Evolutionary conservation across 768 basidiomycete genomes (phyloP), one percentile per base, ranked within the genome.

Genomic region (Lentinula boryana): DNA sequence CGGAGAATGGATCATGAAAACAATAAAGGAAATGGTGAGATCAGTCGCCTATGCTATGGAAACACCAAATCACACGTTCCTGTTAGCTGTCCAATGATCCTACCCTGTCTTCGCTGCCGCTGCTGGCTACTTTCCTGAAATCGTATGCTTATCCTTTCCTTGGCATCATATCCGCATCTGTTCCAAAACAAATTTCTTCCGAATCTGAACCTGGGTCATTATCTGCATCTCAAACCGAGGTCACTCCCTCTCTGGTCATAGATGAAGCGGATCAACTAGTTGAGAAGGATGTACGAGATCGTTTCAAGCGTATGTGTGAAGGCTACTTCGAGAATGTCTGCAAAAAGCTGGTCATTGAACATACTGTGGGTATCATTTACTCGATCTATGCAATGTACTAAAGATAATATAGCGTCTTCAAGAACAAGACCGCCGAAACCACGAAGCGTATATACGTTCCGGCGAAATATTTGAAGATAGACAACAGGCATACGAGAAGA

Each of bases 391-490:
- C 48, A 31, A 12, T 54, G 56, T 9, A 52, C 5, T 48, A 43
- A 52, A 43, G 57, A 16, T 53, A 32, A 55, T 56, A 32, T 68
- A 98, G 96, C 87, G 89, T 52, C 79, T 99, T 50, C 94, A 98
- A 87, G 94, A 97, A 65, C 95, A 97, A 75, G 97, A 98, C 72
- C 88, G 88, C 63, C 83, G 90, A 55, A 99, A 99, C 68, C 96
- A 98, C 70, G 97, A 99, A 77, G 97, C 97, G 60, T 99, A 99
- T 70, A 98, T 99, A 65, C 93, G 95, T 35, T 98, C 95, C 2
- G 97, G 97, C 31, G 96, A 99, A 74, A 98, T 99, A 63, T 99
- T 99, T 66, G 97, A 99, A 69, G 97, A 99, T 71, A 85, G 97
- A 36, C 96, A 98, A 71, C 95, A 98, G 72, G 94, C 92, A 9